Conservation (phyloP, 2,329 filamentous ascomycete species). For the Beauveria pseudobassiana region DNA sequence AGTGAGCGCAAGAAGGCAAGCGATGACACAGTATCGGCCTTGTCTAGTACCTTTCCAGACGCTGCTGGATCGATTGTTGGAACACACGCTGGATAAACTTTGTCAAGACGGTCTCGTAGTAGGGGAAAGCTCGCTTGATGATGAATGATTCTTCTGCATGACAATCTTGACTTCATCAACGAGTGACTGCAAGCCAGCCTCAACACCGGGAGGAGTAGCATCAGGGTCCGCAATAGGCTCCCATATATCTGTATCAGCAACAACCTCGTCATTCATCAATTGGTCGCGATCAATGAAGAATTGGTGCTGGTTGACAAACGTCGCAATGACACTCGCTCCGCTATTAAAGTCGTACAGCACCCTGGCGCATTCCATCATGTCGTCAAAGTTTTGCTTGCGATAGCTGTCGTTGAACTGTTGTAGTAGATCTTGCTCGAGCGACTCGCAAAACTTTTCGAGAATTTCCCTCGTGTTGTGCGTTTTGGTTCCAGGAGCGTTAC, state of each 20-base stretch:
- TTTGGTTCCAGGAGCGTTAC: slow-evolving; percentile 36
- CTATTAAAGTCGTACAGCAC: slow-evolving; percentile 95
- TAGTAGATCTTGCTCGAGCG: slow-evolving; percentile 86
- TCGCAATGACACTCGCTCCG: slow-evolving; percentile 86
- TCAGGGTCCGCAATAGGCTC: slow-evolving; percentile 92
- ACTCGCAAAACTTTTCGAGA: slow-evolving; percentile 94
- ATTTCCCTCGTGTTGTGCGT: slow-evolving; percentile 71
- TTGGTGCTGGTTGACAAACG: slow-evolving; percentile 97
- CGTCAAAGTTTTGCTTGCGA: slow-evolving; percentile 87
- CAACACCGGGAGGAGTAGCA: slow-evolving; percentile 81
- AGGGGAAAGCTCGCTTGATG: slow-evolving; percentile 93
- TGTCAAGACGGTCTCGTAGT: slow-evolving; percentile 85
- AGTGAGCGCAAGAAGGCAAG: slow-evolving; percentile 85
- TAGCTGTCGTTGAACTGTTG: slow-evolving; percentile 98
- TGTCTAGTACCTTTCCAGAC: slow-evolving; percentile 91
- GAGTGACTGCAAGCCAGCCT: slow-evolving; percentile 84
- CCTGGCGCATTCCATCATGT: slow-evolving; percentile 95
- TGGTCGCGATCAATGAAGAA: slow-evolving; percentile 98
- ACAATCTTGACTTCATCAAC: slow-evolving; percentile 92
- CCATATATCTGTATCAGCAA: slow-evolving; percentile 70
- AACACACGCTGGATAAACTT: slow-evolving; percentile 95
- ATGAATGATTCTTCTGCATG: slow-evolving; percentile 96
- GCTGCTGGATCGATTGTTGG: slow-evolving; percentile 95
- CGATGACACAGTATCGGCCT: slow-evolving; percentile 85
- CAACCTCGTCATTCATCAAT: slow-evolving; percentile 78